phyloP scores from a whole-genome alignment of 2,329 filamentous ascomycete species.

The Pseudogymnoascus sp. region DNA sequence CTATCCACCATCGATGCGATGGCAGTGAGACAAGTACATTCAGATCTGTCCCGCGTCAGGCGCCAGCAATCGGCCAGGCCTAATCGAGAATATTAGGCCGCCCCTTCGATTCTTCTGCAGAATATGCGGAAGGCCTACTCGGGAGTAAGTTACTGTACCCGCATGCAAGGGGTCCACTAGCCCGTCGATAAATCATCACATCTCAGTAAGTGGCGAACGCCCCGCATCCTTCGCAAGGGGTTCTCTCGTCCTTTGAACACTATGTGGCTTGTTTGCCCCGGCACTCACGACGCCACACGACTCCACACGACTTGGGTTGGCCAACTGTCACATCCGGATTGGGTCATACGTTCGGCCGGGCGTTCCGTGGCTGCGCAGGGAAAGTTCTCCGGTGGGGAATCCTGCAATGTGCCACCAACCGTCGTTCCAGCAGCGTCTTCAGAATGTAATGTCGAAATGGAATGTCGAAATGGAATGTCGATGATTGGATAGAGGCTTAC shows the following conservation, averaged over 20 bases:
- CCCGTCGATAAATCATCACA: not conserved
- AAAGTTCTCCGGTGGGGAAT: not conserved
- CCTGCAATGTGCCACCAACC: not conserved
- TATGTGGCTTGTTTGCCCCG: not conserved
- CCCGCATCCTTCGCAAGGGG: not conserved
- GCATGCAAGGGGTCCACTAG: not conserved
- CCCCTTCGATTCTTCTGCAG: not conserved
- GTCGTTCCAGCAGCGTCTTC: not conserved
- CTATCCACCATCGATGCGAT: not conserved
- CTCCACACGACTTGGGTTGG: not conserved
- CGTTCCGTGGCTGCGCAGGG: not conserved
- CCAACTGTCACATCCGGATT: not conserved
- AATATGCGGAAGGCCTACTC: not conserved
- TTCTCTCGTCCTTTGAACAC: not conserved
- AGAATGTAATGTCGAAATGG: no score
- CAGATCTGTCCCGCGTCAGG: not conserved
- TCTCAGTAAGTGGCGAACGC: not conserved
- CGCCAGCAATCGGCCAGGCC: not conserved
- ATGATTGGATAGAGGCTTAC: not conserved
- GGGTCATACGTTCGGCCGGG: not conserved
- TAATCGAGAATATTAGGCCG: not conserved
- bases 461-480: not conserved
- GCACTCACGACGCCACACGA: not conserved
- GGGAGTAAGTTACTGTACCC: not conserved
- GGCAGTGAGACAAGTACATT: not conserved